Percentiles rank a stretch among this genome's conserved stretches.
These are phyloP conservation scores for Yarrowia porcina DNA, from an alignment of 805 yeast genomes.

Conservation along the genomic window DNA sequence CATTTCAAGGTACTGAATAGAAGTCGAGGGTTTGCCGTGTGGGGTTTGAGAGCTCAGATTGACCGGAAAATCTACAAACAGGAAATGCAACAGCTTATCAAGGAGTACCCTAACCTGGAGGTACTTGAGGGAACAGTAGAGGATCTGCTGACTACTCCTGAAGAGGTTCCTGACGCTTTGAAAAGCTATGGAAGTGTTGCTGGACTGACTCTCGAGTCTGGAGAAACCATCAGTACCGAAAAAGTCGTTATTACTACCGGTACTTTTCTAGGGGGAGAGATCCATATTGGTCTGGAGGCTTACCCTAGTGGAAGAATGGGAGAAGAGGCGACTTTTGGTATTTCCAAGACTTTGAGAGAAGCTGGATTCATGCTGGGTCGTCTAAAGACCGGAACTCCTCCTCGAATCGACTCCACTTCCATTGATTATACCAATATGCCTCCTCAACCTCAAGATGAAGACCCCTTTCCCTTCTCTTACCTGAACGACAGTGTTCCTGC, in stretches of 20 bases:
- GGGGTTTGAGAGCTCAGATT: slow-evolving; percentile 98
- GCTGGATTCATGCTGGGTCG: slow-evolving; percentile 85
- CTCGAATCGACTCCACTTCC: slow-evolving; percentile 69
- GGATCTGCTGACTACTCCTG: slow-evolving; percentile 54
- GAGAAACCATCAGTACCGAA: slow-evolving; percentile 54
- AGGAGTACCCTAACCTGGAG: slow-evolving; percentile 48
- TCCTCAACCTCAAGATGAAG: slow-evolving; percentile 75
- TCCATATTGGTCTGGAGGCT: slow-evolving; percentile 78
- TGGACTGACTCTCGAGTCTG: slow-evolving; percentile 75
- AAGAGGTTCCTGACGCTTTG: slow-evolving; percentile 27
- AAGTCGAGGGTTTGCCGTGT: slow-evolving; percentile 92
- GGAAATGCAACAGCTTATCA: slow-evolving; percentile 73
- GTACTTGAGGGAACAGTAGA: slow-evolving; percentile 75
- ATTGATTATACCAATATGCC: slow-evolving; percentile 64
- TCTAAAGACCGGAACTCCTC: slow-evolving; percentile 96
- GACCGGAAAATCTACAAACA: slow-evolving; percentile 74
- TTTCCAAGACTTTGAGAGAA: slow-evolving; percentile 69
- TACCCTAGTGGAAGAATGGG: slow-evolving; percentile 93
- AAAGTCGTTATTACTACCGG: slow-evolving; percentile 92
- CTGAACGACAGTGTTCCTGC: slow-evolving; percentile 63
- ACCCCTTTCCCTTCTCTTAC: slow-evolving; percentile 88
- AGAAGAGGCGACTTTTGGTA: slow-evolving; percentile 86
- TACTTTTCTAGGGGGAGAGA: slow-evolving; percentile 90
- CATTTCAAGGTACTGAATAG: slow-evolving; percentile 83
- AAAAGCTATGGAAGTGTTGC: slow-evolving; percentile 44